Evolutionary conservation across 1,284 basidiomycete species (phyloP), one percentile per base, ranked within the genome.

Genomic region (Taiwanofungus camphoratus): DNA sequence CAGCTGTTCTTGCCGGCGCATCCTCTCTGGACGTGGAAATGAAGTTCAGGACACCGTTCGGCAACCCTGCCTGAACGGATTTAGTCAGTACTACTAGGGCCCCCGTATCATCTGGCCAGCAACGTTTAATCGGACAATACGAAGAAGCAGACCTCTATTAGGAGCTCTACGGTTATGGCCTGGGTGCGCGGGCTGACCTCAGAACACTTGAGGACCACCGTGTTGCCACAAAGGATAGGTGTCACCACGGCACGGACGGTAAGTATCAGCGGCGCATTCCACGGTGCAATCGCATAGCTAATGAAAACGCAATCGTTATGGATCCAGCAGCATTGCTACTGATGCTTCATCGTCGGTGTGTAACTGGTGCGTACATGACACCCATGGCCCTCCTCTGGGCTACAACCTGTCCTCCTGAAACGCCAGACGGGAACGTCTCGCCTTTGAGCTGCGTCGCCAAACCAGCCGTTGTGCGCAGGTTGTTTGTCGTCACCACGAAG

Each of bases 141-240:
- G 32, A 16, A 32, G 20, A 18, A 3, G 20, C 29, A 15, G 22
- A 62, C 66, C 52, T 77, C 71, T 18, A 72, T 59, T 22, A 78
- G 67, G 24, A 73, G 50, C 53, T 82, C 74, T 0, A 68, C 67
- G 4, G 76, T 65, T 6, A 77, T 58, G 1, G 67, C 59, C 48
- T 80, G 76, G 6, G 65, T 69, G 3, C 68, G 60, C 0, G 82
- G 81, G 34, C 70, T 73, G 41, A 64, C 60, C 52, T 84, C 81
- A 0, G 77, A 79, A 6, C 74, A 70, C 53, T 80, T 81, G 29
- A 83, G 53, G 1, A 87, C 69, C 2, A 79, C 73, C 0, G 79
- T 79, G 59, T 84, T 84, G 2, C 81, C 82, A 23, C 76, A 77
- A 3, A 82, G 64, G 18, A 84, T 63, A 0, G 81, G 76, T 8